Percentiles rank a stretch among this genome's conserved stretches.
Evolutionary conservation across 495 filamentous ascomycete genomes (phyloP).

Genomic region (Annulohypoxylon moriforme): DNA sequence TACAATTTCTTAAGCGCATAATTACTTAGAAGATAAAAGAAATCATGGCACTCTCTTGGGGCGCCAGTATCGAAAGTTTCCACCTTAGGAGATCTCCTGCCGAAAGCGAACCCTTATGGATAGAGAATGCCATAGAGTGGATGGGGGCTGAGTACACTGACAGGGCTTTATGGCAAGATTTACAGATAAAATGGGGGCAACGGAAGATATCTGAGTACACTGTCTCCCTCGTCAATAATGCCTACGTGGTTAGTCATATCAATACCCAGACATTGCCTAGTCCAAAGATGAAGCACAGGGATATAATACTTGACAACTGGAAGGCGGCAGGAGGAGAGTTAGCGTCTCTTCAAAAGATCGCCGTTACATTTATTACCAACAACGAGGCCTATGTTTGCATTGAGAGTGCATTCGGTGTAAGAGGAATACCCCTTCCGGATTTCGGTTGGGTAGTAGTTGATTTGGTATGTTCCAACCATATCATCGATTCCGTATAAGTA

Average conservation of each 20-base stretch:
- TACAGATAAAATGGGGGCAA: neutral
- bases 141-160: neutral
- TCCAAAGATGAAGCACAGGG: conserved; percentile 23
- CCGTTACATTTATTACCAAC: conserved; percentile 9
- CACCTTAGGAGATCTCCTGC: neutral
- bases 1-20: neutral
- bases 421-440: neutral
- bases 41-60: conserved; percentile 11
- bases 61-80: neutral
- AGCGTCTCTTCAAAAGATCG: neutral
- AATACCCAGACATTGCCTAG: neutral
- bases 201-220: neutral
- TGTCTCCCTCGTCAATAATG: conserved; percentile 2
- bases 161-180: neutral
- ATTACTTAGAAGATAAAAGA: neutral
- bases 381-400: neutral
- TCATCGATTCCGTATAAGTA: too few relatives aligned
- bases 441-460: neutral
- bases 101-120: neutral
- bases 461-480: conserved; percentile 21
- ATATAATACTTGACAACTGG: conserved; percentile 29
- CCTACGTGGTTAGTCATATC: neutral
- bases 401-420: neutral
- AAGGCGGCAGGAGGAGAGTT: conserved; percentile 6
- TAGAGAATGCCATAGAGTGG: neutral